Percentiles rank a stretch among this genome's conserved stretches.
phyloP scores from a whole-genome alignment of 1,284 basidiomycete species.

The Naganishia liquefaciens region DNA sequence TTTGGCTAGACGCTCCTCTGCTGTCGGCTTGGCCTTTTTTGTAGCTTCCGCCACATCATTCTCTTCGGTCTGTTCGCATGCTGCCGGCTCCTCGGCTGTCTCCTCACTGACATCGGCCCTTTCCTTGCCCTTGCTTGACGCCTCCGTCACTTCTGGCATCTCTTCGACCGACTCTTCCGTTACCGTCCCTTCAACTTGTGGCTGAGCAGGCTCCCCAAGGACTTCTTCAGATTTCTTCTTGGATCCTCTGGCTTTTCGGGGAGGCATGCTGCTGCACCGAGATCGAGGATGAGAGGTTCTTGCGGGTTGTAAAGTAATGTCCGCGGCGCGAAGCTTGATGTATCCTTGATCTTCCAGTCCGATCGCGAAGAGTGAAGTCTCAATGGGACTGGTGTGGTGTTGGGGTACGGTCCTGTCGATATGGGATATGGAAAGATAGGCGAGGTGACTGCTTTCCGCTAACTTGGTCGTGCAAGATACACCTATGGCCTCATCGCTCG shows the following conservation, averaged over 20 bases:
- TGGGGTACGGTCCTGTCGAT: no score
- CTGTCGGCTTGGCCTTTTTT: constrained; percentile 52
- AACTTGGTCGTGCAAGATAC: no score
- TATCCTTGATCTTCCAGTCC: no score
- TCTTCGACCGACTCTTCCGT: constrained; percentile 8
- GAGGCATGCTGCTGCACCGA: constrained; percentile 3
- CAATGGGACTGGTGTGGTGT: no score
- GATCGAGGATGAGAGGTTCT: neutral
- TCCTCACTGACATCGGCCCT: constrained; percentile 31
- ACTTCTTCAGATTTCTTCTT: constrained; percentile 13
- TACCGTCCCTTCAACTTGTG: neutral
- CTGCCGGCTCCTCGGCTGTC: constrained; percentile 27
- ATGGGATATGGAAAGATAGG: no score
- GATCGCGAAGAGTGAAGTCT: no score
- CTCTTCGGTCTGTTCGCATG: constrained; percentile 14
- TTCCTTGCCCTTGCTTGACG: constrained; percentile 36
- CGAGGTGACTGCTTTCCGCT: no score
- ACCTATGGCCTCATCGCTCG: no score
- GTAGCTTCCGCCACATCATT: constrained; percentile 30
- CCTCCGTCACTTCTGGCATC: neutral
- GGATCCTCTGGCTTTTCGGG: constrained; percentile 3
- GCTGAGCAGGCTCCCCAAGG: neutral
- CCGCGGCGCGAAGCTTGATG: no score
- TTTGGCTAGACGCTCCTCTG: constrained; percentile 75
- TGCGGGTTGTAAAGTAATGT: neutral